Evolutionary conservation across 2,329 filamentous ascomycete species (phyloP).

Genomic region (Venturiaceae sp.): DNA sequence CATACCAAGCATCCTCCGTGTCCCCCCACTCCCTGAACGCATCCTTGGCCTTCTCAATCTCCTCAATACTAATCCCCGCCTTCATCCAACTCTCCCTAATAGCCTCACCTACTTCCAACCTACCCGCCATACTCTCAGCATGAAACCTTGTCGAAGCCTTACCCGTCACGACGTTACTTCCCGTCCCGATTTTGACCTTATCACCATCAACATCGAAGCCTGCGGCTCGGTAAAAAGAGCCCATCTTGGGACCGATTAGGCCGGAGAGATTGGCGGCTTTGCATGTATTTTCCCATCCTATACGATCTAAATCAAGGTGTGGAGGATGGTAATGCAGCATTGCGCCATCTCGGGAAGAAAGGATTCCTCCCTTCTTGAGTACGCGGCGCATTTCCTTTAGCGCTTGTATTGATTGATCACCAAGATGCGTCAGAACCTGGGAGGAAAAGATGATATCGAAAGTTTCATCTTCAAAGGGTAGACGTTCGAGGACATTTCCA

Average conservation of each 20-base stretch:
- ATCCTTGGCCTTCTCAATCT: background rate
- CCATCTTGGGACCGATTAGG: background rate
- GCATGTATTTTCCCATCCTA: background rate
- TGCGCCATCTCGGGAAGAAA: conserved; percentile 31
- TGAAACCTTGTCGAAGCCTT: background rate
- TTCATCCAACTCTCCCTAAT: conserved; percentile 2
- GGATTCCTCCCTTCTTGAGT: conserved; percentile 40
- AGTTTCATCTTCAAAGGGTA: conserved; percentile 33
- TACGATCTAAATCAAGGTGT: background rate
- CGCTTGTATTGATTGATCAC: conserved; percentile 35
- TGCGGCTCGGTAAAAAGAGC: background rate
- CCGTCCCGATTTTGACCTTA: conserved; percentile 2
- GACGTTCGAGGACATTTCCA: conserved; percentile 28
- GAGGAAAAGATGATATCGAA: conserved; percentile 54
- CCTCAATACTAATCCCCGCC: conserved; percentile 3
- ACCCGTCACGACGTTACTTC: background rate
- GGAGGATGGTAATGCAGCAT: background rate
- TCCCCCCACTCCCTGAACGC: background rate
- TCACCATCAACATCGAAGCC: conserved; percentile 7
- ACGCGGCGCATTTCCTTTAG: conserved; percentile 46
- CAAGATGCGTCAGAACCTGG: conserved; percentile 50
- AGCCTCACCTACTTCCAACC: background rate
- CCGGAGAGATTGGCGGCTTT: background rate
- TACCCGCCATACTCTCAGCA: background rate
- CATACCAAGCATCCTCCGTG: conserved; percentile 5